These are phyloP conservation scores for Candida argentea DNA, from an alignment of 805 yeast genomes.

Conservation along the genomic window DNA sequence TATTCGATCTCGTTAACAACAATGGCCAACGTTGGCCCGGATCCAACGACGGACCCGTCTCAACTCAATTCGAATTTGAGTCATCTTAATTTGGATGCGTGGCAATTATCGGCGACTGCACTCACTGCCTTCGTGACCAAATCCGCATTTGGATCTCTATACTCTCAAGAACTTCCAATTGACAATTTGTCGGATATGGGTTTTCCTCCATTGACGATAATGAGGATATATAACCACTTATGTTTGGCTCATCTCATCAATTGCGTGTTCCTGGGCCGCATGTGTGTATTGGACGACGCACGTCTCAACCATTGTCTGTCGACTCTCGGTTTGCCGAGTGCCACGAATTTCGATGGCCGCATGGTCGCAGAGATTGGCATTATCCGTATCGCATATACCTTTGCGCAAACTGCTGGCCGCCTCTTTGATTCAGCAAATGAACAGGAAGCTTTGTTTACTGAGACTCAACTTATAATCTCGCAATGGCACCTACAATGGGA, in stretches of 20 bases:
- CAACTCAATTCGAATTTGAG: too few species aligned
- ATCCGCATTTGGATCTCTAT: slow-evolving; percentile 39
- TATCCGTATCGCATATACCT: slow-evolving; percentile 48
- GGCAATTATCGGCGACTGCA: slow-evolving; percentile 60
- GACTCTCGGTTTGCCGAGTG: slow-evolving; percentile 43
- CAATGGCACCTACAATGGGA: slow-evolving; percentile 65
- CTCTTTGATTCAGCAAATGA: slow-evolving; percentile 3
- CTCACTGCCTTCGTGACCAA: slow-evolving; percentile 50
- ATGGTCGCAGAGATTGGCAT: slow-evolving; percentile 69
- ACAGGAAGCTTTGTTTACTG: slow-evolving; percentile 9
- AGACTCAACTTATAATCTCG: slow-evolving; percentile 39
- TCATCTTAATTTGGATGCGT: slow-evolving; percentile 55
- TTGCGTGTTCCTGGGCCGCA: slow-evolving; percentile 56
- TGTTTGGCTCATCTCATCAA: slow-evolving; percentile 58
- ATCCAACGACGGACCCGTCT: slow-evolving; percentile 11
- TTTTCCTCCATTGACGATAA: slow-evolving; percentile 42
- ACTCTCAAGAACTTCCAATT: too few species aligned
- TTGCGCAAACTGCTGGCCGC: slow-evolving; percentile 30
- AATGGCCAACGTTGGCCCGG: slow-evolving; percentile 11
- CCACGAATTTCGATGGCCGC: slow-evolving; percentile 75
- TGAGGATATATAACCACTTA: slow-evolving; percentile 64
- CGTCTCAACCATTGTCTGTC: slow-evolving; percentile 50
- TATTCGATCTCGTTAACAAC: slow-evolving; percentile 55
- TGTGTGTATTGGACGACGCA: slow-evolving; percentile 50
- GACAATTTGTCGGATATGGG: too few species aligned